Evolutionary conservation across 2,329 filamentous ascomycete species (phyloP), one percentile per base, ranked within the genome.

Genomic region (Fusarium floridanum): DNA sequence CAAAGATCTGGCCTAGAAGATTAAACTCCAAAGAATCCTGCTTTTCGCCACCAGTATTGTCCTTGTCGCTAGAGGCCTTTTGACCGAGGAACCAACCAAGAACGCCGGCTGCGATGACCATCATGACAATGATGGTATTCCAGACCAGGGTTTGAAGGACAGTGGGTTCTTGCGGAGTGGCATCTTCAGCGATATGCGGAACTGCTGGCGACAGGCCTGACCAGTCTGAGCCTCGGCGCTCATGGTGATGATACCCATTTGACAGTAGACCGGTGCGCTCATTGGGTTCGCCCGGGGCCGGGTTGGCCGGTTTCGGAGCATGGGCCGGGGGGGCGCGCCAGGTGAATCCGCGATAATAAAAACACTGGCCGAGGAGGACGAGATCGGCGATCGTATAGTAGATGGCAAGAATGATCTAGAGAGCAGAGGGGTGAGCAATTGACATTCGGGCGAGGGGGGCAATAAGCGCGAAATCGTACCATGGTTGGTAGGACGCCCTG

Each of bases 401-500:
- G 17, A 98, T 89, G 14, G 95, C 95, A n/a, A 98, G 87, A 63
- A 98, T 97, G 72, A 94, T 92, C 91, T 92, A 61, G 20, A 53
- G 16, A 14, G 37, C 8, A 6, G 48, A 43, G 39, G 61, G 45
- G 68, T 78, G 43, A 77, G 76, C 45, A 53, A 62, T 41, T 37
- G 32, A 9, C 16, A 11, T 34, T 37, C 17, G 34, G 16, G 20
- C 11, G 16, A 24, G 29, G 43, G 32, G 36, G 32, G 41, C n/a
- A 10, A 7, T 29, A 55, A 20, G 66, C 20, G 55, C 61, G 48
- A 24, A 53, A 50, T 64, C 84, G 71, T 81, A 92, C 89, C 95
- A 98, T 98, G 0, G 96, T 99, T 1, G 97, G 95, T 64, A 98
- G 84, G 8, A 99, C 96, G 65, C 94, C 93, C 82, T 98, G 96